A percentile compares a stretch with the other conserved stretches of the same genome.
These are phyloP conservation scores for Mortierella sp. DNA, from an alignment of 371 early-diverging fungal genomes.

Conservation along the genomic window DNA sequence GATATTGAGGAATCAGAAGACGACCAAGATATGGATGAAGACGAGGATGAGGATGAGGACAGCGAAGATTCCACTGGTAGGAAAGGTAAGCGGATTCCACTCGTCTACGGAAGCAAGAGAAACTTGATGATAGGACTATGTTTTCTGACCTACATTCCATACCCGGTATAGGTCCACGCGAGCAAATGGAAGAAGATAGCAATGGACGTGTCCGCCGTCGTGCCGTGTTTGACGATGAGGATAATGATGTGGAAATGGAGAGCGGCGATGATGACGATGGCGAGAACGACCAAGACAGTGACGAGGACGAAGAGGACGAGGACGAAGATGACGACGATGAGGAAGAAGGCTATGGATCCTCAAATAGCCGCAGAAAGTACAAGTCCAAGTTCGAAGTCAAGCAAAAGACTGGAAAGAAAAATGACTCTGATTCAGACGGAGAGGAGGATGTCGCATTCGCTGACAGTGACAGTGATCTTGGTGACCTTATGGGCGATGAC, in stretches of 20 bases:
- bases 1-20: slow-evolving; percentile 58
- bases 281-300: slow-evolving; percentile 45
- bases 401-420: slow-evolving; percentile 53
- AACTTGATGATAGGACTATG: not conserved
- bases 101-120: not conserved
- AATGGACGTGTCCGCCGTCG: slow-evolving; percentile 68
- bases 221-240: slow-evolving; percentile 66
- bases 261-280: slow-evolving; percentile 57
- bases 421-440: slow-evolving; percentile 57
- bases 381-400: slow-evolving; percentile 56
- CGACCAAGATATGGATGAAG: slow-evolving; percentile 47
- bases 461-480: slow-evolving; percentile 79
- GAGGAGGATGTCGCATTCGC: slow-evolving; percentile 73
- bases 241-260: slow-evolving; percentile 55
- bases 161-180: slow-evolving; percentile 41
- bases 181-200: slow-evolving; percentile 57
- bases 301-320: slow-evolving; percentile 56
- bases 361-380: slow-evolving; percentile 47
- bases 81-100: slow-evolving; percentile 27
- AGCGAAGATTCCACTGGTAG: slow-evolving; percentile 44
- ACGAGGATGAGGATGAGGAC: slow-evolving; percentile 53
- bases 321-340: slow-evolving; percentile 57
- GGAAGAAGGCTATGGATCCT: slow-evolving; percentile 45
- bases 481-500: slow-evolving; percentile 55
- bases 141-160: slow-evolving; percentile 1